Evolutionary conservation across 192 early-diverging fungal genomes (phyloP), one percentile per base, ranked within the genome.

Genomic region (Coemansia brasiliensis): DNA sequence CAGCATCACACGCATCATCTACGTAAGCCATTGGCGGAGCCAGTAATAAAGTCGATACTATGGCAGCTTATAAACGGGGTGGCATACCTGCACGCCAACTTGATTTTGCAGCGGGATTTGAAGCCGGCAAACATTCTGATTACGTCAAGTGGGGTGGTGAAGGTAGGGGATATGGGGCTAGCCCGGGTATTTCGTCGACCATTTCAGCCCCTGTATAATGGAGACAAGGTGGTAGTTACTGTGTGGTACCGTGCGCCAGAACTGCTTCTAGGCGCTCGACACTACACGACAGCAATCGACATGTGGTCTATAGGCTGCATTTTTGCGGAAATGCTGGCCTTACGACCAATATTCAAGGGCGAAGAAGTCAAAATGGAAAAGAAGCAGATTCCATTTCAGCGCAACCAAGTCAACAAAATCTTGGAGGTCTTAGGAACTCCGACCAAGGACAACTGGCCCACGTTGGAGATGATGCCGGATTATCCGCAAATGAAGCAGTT

Each of bases 201-300:
- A 15, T 63, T 87, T 13, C 80, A 85, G 46, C 87, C 91, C 0
- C 79, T 96, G 62, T 95, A 91, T 35, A 91, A 85, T 21, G 87
- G 87, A 1, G 94, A 89, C 59, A 88, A 89, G 58, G 87, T 91
- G 1, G 89, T 98, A 18, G 94, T 98, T 5, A 98, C 96, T 0
- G 86, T 96, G 32, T 98, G 96, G 96, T 98, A 98, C 75, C 86
- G 96, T 8, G 88, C 94, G 1, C 96, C 96, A 0, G 94, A 96
- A 65, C 67, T 98, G 18, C 69, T 98, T 26, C 79, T 96, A 1
- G 94, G 95, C 10, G 87, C 88, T 1, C 75, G 87, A n/a, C 85
- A 84, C 61, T 98, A 98, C 72, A 94, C 92, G 16, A 90, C 85
- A 20, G 92, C 94, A 0, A 80, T 92, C 7, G 92, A 90, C 50